Conservation (phyloP, 805 yeast genomes). For the Saccharomyces mikatae region DNA sequence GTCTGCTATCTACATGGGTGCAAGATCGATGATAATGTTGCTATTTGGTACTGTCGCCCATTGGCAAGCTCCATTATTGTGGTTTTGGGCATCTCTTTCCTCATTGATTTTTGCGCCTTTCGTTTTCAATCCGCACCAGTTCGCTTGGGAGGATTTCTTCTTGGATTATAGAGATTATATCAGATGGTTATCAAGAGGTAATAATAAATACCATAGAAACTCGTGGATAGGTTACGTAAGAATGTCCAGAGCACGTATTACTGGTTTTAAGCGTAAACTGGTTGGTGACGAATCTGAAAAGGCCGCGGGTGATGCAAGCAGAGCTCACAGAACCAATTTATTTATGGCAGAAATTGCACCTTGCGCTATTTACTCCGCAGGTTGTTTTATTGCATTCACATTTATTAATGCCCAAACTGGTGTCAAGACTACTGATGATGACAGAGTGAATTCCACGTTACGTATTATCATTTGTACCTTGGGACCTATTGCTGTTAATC, state of each 20-base stretch:
- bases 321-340: slow-evolving; percentile 74
- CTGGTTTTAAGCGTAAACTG: slow-evolving; percentile 72
- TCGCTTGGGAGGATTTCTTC: slow-evolving; percentile 91
- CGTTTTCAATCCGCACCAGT: slow-evolving; percentile 95
- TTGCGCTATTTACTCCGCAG: slow-evolving; percentile 64
- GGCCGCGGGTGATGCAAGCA: slow-evolving; percentile 72
- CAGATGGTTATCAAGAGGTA: slow-evolving; percentile 87
- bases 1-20: slow-evolving; percentile 78
- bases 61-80: slow-evolving; percentile 89
- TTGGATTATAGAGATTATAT: slow-evolving; percentile 92
- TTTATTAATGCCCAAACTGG: slow-evolving; percentile 83
- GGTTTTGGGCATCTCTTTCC: slow-evolving; percentile 94
- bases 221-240: slow-evolving; percentile 83
- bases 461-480: slow-evolving; percentile 74
- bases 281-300: slow-evolving; percentile 74
- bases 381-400: slow-evolving; percentile 71
- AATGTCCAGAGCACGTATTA: slow-evolving; percentile 74
- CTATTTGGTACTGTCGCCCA: slow-evolving; percentile 65
- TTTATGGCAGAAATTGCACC: slow-evolving; percentile 66
- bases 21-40: slow-evolving; percentile 65
- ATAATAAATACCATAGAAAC: slow-evolving; percentile 79
- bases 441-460: slow-evolving; percentile 56
- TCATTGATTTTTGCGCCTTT: slow-evolving; percentile 90
- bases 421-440: slow-evolving; percentile 43
- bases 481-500: slow-evolving; percentile 85